These are phyloP conservation scores for Phylloporus sp. DNA, from an alignment of 768 basidiomycete species.

Conservation along the genomic window DNA sequence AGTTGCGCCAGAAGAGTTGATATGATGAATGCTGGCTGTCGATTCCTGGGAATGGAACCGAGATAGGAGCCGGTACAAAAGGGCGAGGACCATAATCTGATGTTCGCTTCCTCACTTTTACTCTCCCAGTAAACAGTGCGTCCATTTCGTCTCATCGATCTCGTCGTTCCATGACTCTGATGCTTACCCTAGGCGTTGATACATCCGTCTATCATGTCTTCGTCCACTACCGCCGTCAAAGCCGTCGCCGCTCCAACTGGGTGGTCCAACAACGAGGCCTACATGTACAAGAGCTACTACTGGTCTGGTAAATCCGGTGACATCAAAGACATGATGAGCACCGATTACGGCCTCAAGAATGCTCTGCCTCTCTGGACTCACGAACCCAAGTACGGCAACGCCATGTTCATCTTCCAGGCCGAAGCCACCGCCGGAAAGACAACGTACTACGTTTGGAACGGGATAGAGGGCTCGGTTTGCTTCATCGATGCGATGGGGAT, in stretches of 20 bases:
- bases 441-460: slow-evolving; percentile 4
- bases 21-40: too few relatives aligned
- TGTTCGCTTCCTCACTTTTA: too few relatives aligned
- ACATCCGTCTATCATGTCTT: neutral
- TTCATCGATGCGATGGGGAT: neutral
- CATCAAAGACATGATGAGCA: neutral
- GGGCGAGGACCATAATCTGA: too few relatives aligned
- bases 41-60: too few relatives aligned
- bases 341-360: neutral
- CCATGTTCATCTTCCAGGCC: slow-evolving; percentile 3
- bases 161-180: neutral
- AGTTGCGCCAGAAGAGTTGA: too few relatives aligned
- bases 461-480: neutral
- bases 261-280: neutral
- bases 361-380: neutral
- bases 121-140: too few relatives aligned
- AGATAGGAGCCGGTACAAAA: too few relatives aligned
- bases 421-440: neutral
- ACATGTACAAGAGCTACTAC: neutral
- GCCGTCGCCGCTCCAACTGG: neutral
- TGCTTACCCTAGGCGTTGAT: neutral
- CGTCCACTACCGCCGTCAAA: neutral
- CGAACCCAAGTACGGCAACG: neutral
- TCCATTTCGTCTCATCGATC: neutral
- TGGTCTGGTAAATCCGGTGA: neutral